Evolutionary conservation across 73 alveolate genomes (phyloP), one percentile per base, ranked within the genome.

Genomic region (Symbiodinium pilosum): DNA sequence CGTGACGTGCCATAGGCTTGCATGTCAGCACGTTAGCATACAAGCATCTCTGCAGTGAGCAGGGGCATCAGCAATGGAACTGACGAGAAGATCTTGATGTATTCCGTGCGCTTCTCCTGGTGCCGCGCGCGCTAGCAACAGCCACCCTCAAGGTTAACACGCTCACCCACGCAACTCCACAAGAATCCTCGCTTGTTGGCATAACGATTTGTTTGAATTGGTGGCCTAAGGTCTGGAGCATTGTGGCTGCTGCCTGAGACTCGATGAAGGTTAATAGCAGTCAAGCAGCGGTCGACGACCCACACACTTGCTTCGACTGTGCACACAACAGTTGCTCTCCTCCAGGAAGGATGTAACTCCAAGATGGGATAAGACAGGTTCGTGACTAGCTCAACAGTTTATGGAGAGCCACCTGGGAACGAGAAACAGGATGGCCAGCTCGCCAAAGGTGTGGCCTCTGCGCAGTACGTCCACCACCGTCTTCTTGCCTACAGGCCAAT

Each of bases 151-250:
- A n/a, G n/a, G n/a, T n/a, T n/a, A n/a, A n/a, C n/a, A n/a, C n/a
- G n/a, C n/a, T n/a, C 20, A 56, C 77, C 77, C 28, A 24, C n/a
- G n/a, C n/a, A 30, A 11, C 40, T 4, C 40, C 8, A 7, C 83
- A 20, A 11, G n/a, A 14, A 16, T 7, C 85, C 94, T 87, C 86
- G n/a, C 94, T 87, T 54, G 41, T 77, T 2, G 94, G 94, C 94
- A 87, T 87, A n/a, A 87, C 86, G 69, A 87, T 87, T 43, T 83
- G 42, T 86, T 87, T 87, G 94, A 87, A 87, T 69, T 87, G 94
- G 43, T 16, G 44, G 75, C 94, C 94, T 87, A 34, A 14, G 34
- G 11, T 26, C 77, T 14, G 30, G n/a, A 16, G 6, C 11, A 8
- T 26, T 16, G 6, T 59, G n/a, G 36, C 12, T 30, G 81, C n/a